Evolutionary conservation across 106 monocot genomes (phyloP).

Genomic region (Posidonia australis): DNA sequence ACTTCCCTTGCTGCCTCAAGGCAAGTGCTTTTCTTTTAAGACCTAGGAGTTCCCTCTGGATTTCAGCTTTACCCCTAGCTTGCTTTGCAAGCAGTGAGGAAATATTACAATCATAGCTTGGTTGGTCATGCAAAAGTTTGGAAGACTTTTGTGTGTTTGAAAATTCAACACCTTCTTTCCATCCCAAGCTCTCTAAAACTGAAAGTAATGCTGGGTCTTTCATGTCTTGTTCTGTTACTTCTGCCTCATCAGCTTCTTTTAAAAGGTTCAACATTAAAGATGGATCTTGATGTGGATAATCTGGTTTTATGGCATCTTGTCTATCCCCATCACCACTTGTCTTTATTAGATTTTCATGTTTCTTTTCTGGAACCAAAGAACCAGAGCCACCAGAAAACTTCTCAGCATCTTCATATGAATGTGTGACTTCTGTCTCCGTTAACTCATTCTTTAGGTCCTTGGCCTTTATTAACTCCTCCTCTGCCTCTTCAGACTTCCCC

Average conservation of each 20-base stretch:
- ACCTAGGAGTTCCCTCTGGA: slow-evolving; percentile 68
- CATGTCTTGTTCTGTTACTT: neutral
- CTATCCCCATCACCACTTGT: no score
- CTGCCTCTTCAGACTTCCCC: slow-evolving; percentile 68
- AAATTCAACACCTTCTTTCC: no score
- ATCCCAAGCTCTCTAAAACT: no score
- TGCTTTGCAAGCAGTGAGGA: slow-evolving; percentile 12
- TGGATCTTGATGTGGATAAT: no score
- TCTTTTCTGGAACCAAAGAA: no score
- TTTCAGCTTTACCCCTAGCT: slow-evolving; percentile 41
- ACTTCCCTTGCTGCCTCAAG: slow-evolving; percentile 74
- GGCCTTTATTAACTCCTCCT: slow-evolving; percentile 68
- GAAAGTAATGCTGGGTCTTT: no score
- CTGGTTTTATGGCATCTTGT: neutral
- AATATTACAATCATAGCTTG: slow-evolving; percentile 10
- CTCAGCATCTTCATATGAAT: no score
- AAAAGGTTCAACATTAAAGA: no score
- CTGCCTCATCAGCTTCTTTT: no score
- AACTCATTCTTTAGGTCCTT: slow-evolving; percentile 65
- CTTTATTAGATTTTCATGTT: no score
- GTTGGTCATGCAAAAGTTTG: neutral
- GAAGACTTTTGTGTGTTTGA: no score
- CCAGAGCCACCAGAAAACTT: no score
- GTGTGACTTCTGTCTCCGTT: slow-evolving; percentile 40
- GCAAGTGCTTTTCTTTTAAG: slow-evolving; percentile 84